phyloP scores from a whole-genome alignment of 345 rosid genomes.

The Hypericum perforatum region DNA sequence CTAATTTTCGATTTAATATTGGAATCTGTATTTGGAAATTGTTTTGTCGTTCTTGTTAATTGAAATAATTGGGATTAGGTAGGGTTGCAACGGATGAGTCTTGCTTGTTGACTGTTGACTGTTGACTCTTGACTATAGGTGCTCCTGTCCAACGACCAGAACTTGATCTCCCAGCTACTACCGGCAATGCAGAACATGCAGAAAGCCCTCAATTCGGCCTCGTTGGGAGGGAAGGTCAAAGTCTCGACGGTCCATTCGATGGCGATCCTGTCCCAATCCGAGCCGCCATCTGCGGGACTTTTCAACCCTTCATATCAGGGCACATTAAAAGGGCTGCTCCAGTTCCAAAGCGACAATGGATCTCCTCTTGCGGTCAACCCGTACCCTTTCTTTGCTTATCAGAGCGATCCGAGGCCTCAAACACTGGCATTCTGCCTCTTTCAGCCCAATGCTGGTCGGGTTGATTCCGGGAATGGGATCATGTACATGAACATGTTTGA shows the following conservation, averaged over 20 bases:
- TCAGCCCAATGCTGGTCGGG: constrained; percentile 68
- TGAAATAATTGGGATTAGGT: no score
- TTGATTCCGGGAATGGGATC: constrained; percentile 52
- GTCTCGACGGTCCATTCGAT: constrained; percentile 79
- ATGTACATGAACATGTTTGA: constrained; percentile 96
- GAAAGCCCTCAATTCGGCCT: constrained; percentile 48
- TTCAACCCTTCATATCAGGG: constrained; percentile 45
- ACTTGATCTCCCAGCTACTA: constrained; percentile 47
- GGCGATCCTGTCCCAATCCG: constrained; percentile 50
- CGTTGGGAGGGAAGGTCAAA: constrained; percentile 59
- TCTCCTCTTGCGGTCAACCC: constrained; percentile 80
- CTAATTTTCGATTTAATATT: no score
- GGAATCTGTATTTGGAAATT: no score
- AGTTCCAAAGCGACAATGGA: constrained; percentile 52
- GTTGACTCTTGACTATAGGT: no score
- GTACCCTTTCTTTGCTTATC: constrained; percentile 78
- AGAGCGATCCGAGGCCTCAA: constrained; percentile 62
- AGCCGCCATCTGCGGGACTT: constrained; percentile 67
- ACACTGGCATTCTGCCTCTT: constrained; percentile 72
- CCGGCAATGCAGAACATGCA: constrained; percentile 81
- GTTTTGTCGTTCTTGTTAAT: no score
- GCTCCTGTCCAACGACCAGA: constrained; percentile 33
- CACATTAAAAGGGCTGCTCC: constrained; percentile 52
- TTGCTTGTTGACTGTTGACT: no score
- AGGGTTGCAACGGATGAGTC: no score